Conservation (phyloP, 768 basidiomycete species). For the Russula griseocarnosa region DNA sequence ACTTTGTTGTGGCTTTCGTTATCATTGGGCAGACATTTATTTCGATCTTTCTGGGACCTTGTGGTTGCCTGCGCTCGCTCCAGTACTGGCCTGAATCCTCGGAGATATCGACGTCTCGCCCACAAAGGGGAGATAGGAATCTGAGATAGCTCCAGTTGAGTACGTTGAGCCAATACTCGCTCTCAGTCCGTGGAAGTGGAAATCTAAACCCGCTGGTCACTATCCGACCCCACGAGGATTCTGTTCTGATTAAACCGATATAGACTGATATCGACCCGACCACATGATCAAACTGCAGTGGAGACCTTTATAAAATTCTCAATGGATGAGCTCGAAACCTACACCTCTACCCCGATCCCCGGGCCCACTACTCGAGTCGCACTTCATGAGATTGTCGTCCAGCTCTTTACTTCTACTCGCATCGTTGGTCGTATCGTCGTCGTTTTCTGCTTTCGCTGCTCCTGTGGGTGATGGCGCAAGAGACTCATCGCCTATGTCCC, state of each 20-base stretch:
- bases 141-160: conserved; percentile 35
- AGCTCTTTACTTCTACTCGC: conserved; percentile 37
- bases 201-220: not conserved
- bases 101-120: conserved; percentile 39
- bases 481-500: not conserved
- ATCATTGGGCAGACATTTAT: conserved; percentile 56
- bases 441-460: conserved; percentile 34
- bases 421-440: conserved; percentile 33
- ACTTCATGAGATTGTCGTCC: conserved; percentile 33
- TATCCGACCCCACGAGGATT: conserved; percentile 4
- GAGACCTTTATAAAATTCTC: conserved; percentile 1
- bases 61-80: conserved; percentile 40
- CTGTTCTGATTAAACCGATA: not conserved
- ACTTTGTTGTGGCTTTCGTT: conserved; percentile 70
- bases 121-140: conserved; percentile 47
- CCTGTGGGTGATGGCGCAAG: conserved; percentile 25
- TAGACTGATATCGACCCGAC: not conserved
- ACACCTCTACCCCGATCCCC: not conserved
- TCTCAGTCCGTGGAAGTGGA: conserved; percentile 7
- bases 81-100: conserved; percentile 29
- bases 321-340: not conserved
- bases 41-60: conserved; percentile 43
- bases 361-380: conserved; percentile 16
- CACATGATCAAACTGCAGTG: not conserved
- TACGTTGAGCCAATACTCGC: not conserved